phyloP scores from a whole-genome alignment of 176 grass and related monocot species.

The Aegilops bicornis region DNA sequence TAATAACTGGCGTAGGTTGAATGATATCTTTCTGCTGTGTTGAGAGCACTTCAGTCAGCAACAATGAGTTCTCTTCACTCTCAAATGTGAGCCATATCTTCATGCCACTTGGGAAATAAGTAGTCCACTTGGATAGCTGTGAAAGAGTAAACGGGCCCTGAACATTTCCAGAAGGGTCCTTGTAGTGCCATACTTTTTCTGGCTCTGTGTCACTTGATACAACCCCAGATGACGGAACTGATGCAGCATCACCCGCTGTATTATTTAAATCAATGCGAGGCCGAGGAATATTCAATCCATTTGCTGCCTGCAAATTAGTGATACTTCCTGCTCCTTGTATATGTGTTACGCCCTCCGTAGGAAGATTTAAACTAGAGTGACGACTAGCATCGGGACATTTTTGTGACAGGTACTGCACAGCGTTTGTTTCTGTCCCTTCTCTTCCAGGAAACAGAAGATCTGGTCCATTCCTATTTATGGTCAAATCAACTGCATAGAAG shows the following conservation, averaged over 20 bases:
- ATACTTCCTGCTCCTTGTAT: constrained; percentile 34
- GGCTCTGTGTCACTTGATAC: constrained; percentile 44
- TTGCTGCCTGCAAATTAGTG: constrained; percentile 21
- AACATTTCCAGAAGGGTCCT: constrained; percentile 79
- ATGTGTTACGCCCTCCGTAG: constrained; percentile 18
- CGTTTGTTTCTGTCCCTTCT: constrained; percentile 34
- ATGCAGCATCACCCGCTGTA: constrained; percentile 36
- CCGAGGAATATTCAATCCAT: constrained; percentile 22
- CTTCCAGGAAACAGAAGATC: constrained; percentile 39
- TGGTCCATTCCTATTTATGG: constrained; percentile 36
- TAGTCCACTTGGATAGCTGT: constrained; percentile 79
- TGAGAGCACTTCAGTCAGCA: constrained; percentile 65
- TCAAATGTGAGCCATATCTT: constrained; percentile 91
- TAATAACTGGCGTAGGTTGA: constrained; percentile 30
- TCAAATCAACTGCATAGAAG: constrained; percentile 50
- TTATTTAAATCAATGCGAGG: constrained; percentile 41
- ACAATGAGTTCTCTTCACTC: constrained; percentile 72
- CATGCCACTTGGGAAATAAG: constrained; percentile 65
- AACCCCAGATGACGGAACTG: constrained; percentile 36
- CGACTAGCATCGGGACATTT: constrained; percentile 27
- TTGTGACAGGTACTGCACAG: constrained; percentile 27
- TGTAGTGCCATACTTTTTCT: constrained; percentile 96
- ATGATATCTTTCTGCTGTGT: constrained; percentile 52
- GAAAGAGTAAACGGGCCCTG: constrained; percentile 86
- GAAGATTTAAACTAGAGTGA: constrained; percentile 6